Base-by-base conservation (phyloP, 768 basidiomycete species). In the Lactarius tabidus region DNA sequence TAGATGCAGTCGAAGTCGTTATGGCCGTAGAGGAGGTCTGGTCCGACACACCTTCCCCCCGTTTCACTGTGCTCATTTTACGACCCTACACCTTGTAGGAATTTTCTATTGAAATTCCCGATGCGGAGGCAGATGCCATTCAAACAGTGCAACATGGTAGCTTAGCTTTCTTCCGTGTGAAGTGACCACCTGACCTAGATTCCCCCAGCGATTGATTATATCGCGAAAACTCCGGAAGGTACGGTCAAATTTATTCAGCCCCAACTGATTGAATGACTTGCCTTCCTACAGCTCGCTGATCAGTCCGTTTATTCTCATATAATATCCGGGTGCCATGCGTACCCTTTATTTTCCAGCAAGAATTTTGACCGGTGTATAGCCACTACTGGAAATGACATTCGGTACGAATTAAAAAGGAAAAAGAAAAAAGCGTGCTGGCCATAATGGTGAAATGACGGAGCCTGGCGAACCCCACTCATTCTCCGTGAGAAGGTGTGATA, bases 1-100 rank as follows among this genome's bases (percentile, higher is more conserved):
- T 99, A 74, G 97, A 99, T 76, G 85, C 95, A 23, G 95, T 99
- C 23, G 97, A 99, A 77, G 95, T 98, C 31, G 92, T 98, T 71
- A 97, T 99, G 95, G 94, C 96, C 45, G 89, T 99, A 70, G 97
- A 99, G 79, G 97, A 95, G 85, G 89, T 86, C 70, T 53, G 74
- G 53, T 38, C 57, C 45, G 5, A 23, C 54, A 29, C 12, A 43
- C 23, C 51, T 43, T 1, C 20, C 28, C 14, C 3, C 43, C 33
- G 38, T 62, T n/a, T 26, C 62, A 18, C 51, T 23, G 61, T 65
- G 61, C 45, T 45, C 45, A 65, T 61, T 20, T 43, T 59, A 60
- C 26, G n/a, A 15, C 35, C 35, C 31, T 17, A 20, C 36, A 36
- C 8, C 17, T 52, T 60, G 39, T 71, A 98, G 93, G 97, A 98